Evolutionary conservation across 768 basidiomycete genomes (phyloP).

Genomic region (Leccinum aurantiacum): DNA sequence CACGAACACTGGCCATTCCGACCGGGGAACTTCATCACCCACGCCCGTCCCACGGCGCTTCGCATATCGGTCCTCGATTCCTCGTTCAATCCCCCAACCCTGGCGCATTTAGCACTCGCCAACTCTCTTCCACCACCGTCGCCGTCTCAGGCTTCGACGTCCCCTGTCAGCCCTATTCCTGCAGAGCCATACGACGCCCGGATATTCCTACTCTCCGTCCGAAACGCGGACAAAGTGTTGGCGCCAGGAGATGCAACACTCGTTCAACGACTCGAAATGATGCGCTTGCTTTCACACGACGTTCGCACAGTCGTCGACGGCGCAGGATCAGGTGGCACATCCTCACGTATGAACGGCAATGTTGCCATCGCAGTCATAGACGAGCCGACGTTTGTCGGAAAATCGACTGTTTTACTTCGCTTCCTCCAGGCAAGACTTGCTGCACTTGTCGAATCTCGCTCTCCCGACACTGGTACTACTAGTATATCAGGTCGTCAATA

Average conservation of each 20-base stretch:
- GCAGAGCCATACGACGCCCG: constrained; percentile 60
- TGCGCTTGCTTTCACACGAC: constrained; percentile 62
- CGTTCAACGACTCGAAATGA: constrained; percentile 85
- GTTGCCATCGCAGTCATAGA: constrained; percentile 81
- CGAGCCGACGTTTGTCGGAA: constrained; percentile 87
- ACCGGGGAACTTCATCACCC: constrained; percentile 15
- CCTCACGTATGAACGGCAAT: constrained; percentile 34
- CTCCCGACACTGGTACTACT: not conserved
- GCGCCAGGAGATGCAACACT: constrained; percentile 71
- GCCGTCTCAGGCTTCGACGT: constrained; percentile 11
- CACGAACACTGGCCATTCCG: constrained; percentile 68
- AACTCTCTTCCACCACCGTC: constrained; percentile 34
- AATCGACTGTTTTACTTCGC: constrained; percentile 57
- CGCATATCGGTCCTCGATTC: constrained; percentile 82
- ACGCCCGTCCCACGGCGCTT: constrained; percentile 26
- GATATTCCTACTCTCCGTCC: constrained; percentile 77
- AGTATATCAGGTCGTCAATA: constrained; percentile 13
- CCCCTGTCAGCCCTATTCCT: constrained; percentile 1
- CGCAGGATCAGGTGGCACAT: not conserved
- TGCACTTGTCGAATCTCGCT: constrained; percentile 1
- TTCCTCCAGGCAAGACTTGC: constrained; percentile 42
- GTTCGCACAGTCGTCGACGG: constrained; percentile 21
- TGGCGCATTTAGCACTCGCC: constrained; percentile 79
- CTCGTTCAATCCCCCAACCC: constrained; percentile 90
- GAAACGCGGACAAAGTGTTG: constrained; percentile 82